These are phyloP conservation scores for Hyphopichia pseudoburtonii DNA, from an alignment of 1,139 yeast genomes.

Conservation along the genomic window DNA sequence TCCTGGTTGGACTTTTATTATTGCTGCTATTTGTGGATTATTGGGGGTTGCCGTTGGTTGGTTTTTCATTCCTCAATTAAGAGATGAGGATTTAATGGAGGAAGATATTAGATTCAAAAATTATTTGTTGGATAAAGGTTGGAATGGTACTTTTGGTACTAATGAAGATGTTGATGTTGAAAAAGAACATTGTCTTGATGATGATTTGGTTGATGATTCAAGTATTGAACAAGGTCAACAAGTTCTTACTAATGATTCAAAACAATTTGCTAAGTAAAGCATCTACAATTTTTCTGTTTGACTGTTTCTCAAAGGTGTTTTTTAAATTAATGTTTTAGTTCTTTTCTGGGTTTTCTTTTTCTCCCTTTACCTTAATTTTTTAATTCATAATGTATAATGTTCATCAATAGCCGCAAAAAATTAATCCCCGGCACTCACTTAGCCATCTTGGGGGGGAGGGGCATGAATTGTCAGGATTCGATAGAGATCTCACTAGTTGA, in stretches of 20 bases:
- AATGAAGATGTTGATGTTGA: constrained; percentile 23
- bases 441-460: too few relatives aligned
- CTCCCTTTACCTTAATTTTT: too few relatives aligned
- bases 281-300: too few relatives aligned
- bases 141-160: constrained; percentile 61
- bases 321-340: not conserved
- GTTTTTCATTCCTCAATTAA: constrained; percentile 65
- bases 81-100: constrained; percentile 63
- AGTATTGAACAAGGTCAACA: too few relatives aligned
- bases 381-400: too few relatives aligned
- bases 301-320: not conserved
- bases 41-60: constrained; percentile 61
- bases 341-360: too few relatives aligned
- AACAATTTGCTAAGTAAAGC: too few relatives aligned
- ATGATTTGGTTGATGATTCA: constrained; percentile 5
- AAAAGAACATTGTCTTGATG: constrained; percentile 1
- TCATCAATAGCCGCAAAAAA: not conserved
- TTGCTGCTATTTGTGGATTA: constrained; percentile 72
- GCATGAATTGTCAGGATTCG: too few relatives aligned
- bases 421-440: too few relatives aligned
- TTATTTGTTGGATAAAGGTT: constrained; percentile 63
- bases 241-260: too few relatives aligned
- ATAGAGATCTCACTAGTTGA: too few relatives aligned
- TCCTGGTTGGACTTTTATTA: constrained; percentile 45
- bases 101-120: constrained; percentile 65